These are phyloP conservation scores for Leccinum arenicola DNA, from an alignment of 768 basidiomycete genomes.

Conservation along the genomic window DNA sequence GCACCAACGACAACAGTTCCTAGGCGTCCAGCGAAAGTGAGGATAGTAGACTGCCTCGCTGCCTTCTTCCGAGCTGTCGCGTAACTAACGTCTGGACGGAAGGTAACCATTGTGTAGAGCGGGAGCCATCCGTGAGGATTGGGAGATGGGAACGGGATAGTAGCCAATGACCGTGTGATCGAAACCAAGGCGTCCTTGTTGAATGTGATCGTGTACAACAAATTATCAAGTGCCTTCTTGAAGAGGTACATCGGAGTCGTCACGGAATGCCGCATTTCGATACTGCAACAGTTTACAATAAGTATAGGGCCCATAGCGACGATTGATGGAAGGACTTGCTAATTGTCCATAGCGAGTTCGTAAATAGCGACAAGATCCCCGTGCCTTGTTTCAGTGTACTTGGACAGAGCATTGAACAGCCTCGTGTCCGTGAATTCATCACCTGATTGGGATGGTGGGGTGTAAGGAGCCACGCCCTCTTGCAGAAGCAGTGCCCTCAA, in stretches of 20 bases:
- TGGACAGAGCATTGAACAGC: constrained; percentile 63
- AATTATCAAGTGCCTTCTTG: constrained; percentile 75
- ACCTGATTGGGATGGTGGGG: constrained; percentile 28
- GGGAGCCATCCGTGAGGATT: constrained; percentile 82
- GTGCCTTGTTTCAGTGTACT: constrained; percentile 80
- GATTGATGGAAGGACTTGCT: constrained; percentile 56
- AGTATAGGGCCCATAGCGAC: constrained; percentile 21
- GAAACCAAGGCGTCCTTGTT: constrained; percentile 45
- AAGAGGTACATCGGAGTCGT: constrained; percentile 77
- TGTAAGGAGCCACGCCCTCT: constrained; percentile 57
- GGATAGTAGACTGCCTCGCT: constrained; percentile 60
- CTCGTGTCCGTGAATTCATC: constrained; percentile 47
- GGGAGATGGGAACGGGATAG: constrained; percentile 55
- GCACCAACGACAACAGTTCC: constrained; percentile 44
- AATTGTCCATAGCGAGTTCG: constrained; percentile 94
- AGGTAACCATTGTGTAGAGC: constrained; percentile 97
- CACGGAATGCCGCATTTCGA: constrained; percentile 93
- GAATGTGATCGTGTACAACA: constrained; percentile 63
- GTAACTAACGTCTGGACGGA: constrained; percentile 93
- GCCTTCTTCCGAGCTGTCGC: constrained; percentile 73
- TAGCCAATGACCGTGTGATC: constrained; percentile 45
- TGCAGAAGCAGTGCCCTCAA: constrained; percentile 72
- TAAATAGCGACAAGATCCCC: constrained; percentile 89
- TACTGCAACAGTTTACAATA: constrained; percentile 45
- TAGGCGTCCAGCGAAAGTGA: constrained; percentile 50